Percentiles rank a stretch among this genome's conserved stretches.
Evolutionary conservation across 2,329 filamentous ascomycete genomes (phyloP).

Genomic region (Scedosporium minutisporum): DNA sequence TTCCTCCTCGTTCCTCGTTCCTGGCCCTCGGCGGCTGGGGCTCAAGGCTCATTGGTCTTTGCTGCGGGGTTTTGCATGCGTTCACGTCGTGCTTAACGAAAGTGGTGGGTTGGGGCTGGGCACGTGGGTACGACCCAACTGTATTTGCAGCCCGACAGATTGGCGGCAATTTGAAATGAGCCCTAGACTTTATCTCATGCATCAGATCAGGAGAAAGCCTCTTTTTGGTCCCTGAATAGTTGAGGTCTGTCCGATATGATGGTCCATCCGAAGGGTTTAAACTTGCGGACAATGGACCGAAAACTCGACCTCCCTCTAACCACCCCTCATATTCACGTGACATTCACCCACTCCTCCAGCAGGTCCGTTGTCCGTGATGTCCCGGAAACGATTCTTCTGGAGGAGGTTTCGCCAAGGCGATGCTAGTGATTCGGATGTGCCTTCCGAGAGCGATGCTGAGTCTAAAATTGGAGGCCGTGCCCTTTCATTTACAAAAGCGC

Average conservation of each 20-base stretch:
- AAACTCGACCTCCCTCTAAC: too few relatives aligned
- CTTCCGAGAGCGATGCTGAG: neutral
- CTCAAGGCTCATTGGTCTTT: neutral
- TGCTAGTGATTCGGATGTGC: neutral
- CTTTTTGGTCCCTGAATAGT: too few relatives aligned
- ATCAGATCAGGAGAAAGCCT: too few relatives aligned
- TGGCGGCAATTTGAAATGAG: too few relatives aligned
- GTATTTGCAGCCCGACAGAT: neutral
- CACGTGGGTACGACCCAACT: neutral
- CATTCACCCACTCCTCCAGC: too few relatives aligned
- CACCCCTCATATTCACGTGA: too few relatives aligned
- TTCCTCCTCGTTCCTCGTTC: neutral
- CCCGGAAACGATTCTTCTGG: too few relatives aligned
- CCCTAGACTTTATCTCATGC: too few relatives aligned
- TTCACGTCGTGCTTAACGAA: neutral
- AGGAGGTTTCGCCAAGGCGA: neutral
- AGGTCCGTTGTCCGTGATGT: too few relatives aligned
- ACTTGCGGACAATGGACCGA: too few relatives aligned
- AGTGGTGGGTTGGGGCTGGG: neutral
- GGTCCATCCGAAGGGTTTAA: too few relatives aligned
- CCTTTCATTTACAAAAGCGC: neutral
- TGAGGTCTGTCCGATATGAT: too few relatives aligned
- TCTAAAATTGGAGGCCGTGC: neutral
- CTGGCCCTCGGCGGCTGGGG: neutral
- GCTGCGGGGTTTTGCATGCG: neutral